Conservation (phyloP, 1,284 basidiomycete species). For the Coniophora puteana region DNA sequence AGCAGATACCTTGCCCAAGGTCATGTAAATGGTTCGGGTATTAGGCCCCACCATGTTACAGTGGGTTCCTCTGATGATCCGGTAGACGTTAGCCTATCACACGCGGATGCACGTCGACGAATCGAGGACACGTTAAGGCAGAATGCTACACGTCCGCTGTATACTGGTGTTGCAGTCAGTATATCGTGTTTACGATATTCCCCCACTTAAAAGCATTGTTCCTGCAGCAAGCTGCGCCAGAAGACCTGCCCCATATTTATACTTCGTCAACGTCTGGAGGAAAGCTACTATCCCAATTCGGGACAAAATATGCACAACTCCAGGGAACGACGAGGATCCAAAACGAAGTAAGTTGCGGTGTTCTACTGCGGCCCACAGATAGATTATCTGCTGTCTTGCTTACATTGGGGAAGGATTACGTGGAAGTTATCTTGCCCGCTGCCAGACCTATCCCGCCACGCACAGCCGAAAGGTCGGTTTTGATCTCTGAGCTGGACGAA, state of each 20-base stretch:
- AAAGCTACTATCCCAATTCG: slow-evolving; percentile 68
- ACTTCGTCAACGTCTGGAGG: slow-evolving; percentile 64
- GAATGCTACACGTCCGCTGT: slow-evolving; percentile 69
- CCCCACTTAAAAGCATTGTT: slow-evolving; percentile 9
- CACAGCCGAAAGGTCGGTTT: slow-evolving; percentile 69
- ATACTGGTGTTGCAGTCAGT: slow-evolving; percentile 53
- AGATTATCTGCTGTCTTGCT: slow-evolving; percentile 3
- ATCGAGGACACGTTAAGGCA: slow-evolving; percentile 64
- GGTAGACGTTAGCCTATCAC: slow-evolving; percentile 35
- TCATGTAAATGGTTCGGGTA: slow-evolving; percentile 10
- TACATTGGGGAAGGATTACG: slow-evolving; percentile 46
- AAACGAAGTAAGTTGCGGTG: slow-evolving; percentile 48
- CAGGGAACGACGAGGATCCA: slow-evolving; percentile 74
- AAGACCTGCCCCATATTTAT: slow-evolving; percentile 89
- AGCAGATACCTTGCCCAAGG: slow-evolving; percentile 1
- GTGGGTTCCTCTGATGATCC: slow-evolving; percentile 6
- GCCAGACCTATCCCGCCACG: slow-evolving; percentile 78
- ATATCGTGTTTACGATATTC: slow-evolving; percentile 11
- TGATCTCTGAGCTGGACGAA: slow-evolving; percentile 73
- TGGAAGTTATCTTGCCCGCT: slow-evolving; percentile 90
- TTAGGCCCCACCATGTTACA: not conserved
- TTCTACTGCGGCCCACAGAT: not conserved
- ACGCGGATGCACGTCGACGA: slow-evolving; percentile 56
- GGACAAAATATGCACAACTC: slow-evolving; percentile 81
- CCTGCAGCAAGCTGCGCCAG: slow-evolving; percentile 50